phyloP scores from a whole-genome alignment of 352 stramenopile genomes.

The Pythium dissimile region DNA sequence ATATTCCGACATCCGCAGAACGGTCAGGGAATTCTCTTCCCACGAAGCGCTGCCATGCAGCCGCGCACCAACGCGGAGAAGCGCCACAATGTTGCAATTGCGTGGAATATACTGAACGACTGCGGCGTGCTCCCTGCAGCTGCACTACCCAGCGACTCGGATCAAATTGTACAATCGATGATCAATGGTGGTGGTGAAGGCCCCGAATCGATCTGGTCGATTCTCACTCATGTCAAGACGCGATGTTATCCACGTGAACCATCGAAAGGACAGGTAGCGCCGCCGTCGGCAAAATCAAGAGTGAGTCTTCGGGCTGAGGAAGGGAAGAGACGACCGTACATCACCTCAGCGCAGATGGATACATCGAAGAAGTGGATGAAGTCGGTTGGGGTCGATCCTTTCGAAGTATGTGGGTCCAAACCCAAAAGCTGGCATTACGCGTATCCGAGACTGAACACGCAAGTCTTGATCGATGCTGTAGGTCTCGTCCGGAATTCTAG shows the following conservation, averaged over 20 bases:
- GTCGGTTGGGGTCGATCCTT: constrained; percentile 3
- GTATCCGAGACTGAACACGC: not conserved
- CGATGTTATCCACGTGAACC: not conserved
- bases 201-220: not conserved
- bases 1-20: not conserved
- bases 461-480: not conserved
- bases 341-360: constrained; percentile 31
- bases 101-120: constrained; percentile 1
- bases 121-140: not conserved
- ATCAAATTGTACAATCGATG: not conserved
- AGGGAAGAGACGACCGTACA: constrained; percentile 10
- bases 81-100: constrained; percentile 4
- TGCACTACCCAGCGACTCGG: not conserved
- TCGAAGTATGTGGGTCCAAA: too few relatives aligned
- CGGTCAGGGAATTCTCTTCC: not conserved
- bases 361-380: constrained; percentile 22
- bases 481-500: constrained; percentile 3
- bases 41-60: not conserved
- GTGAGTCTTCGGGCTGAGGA: too few relatives aligned
- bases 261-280: too few relatives aligned
- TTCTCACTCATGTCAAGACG: not conserved
- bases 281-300: too few relatives aligned
- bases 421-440: too few relatives aligned
- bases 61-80: constrained; percentile 9
- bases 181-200: not conserved